Base-by-base conservation (phyloP, 345 rosid species). In the Brassica juncea region DNA sequence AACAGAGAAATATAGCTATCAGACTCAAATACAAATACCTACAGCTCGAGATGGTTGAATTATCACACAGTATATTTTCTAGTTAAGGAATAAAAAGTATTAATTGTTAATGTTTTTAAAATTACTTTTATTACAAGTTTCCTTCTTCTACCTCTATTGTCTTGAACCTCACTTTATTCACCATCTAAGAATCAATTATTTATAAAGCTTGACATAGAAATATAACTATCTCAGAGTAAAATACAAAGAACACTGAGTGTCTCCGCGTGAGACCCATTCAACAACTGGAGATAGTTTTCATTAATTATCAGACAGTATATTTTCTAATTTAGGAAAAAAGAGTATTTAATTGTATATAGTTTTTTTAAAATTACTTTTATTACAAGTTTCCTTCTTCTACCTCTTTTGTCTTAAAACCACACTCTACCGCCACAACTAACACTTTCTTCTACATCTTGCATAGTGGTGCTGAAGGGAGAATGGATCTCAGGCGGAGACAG, bases 361-460 rank as follows among this genome's bases (percentile, higher is more conserved):
- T 39, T 35, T 32, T 35, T 35, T 0, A 35, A 35, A 35, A 35
- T 35, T 3, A 44, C 14, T 9, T 44, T 44, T 44, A 44, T 12
- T 44, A 44, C 52, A 44, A 1, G 59, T 42, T 32, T 30, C 1
- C 68, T 71, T 58, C 63, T 66, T 79, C 31, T 54, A 7, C 15
- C 0, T 10, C 67, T 28, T 66, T 8, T 79, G 82, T 67, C 82
- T 64, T 4, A 73, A 32, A 35, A 35, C 64, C 78, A 61, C 66
- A 74, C 82, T 62, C 82, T 78, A 80, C 75, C 82, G 79, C 71
- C 71, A 73, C 74, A 62, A 59, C 52, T 35, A 32, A 23, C 7
- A 34, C 10, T 16, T 67, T 77, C 32, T 30, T 21, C 9, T 44
- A 71, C 76, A 2, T 35, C 39, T 35, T 34, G 44, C 44, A 37